A percentile compares a stretch with the other conserved stretches of the same genome.
phyloP scores from a whole-genome alignment of 1,284 basidiomycete species.

The Ganoderma multipileum region DNA sequence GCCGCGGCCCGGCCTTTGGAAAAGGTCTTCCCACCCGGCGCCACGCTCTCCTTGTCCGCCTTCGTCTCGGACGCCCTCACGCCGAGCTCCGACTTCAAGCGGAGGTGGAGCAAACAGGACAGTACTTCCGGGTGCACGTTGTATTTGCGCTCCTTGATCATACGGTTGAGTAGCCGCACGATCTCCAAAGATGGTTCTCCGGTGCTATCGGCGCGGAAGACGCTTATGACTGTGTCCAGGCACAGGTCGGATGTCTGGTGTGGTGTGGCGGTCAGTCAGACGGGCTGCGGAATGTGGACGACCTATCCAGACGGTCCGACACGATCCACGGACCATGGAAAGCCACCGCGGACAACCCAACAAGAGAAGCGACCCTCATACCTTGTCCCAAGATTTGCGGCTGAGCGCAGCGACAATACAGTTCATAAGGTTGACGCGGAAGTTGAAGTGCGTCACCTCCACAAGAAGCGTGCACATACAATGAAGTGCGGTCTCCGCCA shows the following conservation, averaged over 20 bases:
- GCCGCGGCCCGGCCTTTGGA: slow-evolving; percentile 58
- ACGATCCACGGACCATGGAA: neutral
- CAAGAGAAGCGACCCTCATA: slow-evolving; percentile 45
- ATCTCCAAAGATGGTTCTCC: slow-evolving; percentile 88
- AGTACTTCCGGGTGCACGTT: slow-evolving; percentile 91
- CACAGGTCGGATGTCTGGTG: slow-evolving; percentile 81
- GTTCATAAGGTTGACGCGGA: slow-evolving; percentile 91
- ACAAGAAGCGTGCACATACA: slow-evolving; percentile 89
- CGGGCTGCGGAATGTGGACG: slow-evolving; percentile 3
- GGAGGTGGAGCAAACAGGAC: slow-evolving; percentile 84
- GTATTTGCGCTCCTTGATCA: slow-evolving; percentile 95
- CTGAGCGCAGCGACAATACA: slow-evolving; percentile 88
- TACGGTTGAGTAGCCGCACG: slow-evolving; percentile 91
- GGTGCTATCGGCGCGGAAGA: slow-evolving; percentile 83
- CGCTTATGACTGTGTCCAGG: slow-evolving; percentile 77
- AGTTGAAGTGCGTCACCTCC: slow-evolving; percentile 97
- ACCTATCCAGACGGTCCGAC: slow-evolving; percentile 12
- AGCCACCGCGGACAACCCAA: slow-evolving; percentile 12
- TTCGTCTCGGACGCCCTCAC: slow-evolving; percentile 76
- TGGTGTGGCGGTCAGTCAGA: slow-evolving; percentile 8
- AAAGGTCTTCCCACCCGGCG: slow-evolving; percentile 40
- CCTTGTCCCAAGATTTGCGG: slow-evolving; percentile 87
- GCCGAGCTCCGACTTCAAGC: slow-evolving; percentile 88
- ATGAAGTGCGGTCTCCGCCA: slow-evolving; percentile 78
- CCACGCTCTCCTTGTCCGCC: slow-evolving; percentile 58